These are phyloP conservation scores for Quillaja saponaria DNA, from an alignment of 306 rosid species.

Conservation along the genomic window DNA sequence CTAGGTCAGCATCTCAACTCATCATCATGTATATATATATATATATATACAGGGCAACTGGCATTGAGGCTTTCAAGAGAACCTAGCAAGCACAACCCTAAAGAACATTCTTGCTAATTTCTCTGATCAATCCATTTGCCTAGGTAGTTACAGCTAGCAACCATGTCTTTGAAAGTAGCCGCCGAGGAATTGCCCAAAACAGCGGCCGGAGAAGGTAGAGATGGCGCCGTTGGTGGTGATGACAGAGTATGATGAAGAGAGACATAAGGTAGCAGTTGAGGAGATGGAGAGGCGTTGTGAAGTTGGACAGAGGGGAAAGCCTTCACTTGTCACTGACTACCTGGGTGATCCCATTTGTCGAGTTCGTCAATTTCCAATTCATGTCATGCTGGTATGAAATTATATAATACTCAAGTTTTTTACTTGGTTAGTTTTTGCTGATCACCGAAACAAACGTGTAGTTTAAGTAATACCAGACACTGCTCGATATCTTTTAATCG, in stretches of 20 bases:
- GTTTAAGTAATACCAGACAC: too few species aligned
- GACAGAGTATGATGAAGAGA: constrained; percentile 68
- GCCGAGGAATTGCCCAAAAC: constrained; percentile 46
- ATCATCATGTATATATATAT: constrained; percentile 31
- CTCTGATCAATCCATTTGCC: constrained; percentile 22
- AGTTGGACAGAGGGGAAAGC: constrained; percentile 61
- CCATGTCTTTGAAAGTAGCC: constrained; percentile 62
- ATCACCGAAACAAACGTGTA: background rate
- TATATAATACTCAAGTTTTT: constrained; percentile 4
- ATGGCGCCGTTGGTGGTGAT: constrained; percentile 34
- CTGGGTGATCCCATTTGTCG: constrained; percentile 91
- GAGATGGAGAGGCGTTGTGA: constrained; percentile 80
- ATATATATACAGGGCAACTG: constrained; percentile 22
- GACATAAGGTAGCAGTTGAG: constrained; percentile 64
- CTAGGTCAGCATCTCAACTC: too few species aligned
- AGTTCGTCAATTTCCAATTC: constrained; percentile 69
- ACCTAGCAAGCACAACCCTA: constrained; percentile 29
- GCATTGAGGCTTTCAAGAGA: constrained; percentile 26
- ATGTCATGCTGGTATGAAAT: constrained; percentile 75
- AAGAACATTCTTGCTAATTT: constrained; percentile 16
- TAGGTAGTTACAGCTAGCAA: background rate
- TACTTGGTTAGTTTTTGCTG: background rate
- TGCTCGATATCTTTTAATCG: too few species aligned
- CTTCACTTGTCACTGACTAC: constrained; percentile 80
- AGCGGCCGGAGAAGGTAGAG: constrained; percentile 22